Percentiles rank a stretch among this genome's conserved stretches.
Conservation (phyloP, 371 early-diverging fungal genomes). For the Mucor circinelloides region DNA sequence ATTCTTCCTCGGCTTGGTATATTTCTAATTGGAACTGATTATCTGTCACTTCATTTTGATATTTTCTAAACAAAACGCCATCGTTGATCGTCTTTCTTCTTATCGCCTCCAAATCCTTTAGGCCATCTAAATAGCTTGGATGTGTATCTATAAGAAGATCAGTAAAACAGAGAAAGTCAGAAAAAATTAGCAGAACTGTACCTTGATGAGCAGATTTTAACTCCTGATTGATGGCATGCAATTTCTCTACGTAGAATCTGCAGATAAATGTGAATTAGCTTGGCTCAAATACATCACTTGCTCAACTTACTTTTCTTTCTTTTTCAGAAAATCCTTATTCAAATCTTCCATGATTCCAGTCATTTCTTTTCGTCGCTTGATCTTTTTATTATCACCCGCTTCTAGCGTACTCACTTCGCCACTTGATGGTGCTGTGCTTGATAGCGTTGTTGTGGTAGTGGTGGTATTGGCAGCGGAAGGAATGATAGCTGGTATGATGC, state of each 20-base stretch:
- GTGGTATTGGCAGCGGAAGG: not conserved
- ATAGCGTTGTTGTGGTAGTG: not conserved
- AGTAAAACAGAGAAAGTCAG: not conserved
- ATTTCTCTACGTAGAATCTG: slow-evolving; percentile 38
- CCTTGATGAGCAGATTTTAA: slow-evolving; percentile 27
- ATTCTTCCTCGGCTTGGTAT: slow-evolving; percentile 60
- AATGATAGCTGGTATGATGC: not conserved
- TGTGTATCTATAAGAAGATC: slow-evolving; percentile 60
- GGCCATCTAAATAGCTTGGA: slow-evolving; percentile 64
- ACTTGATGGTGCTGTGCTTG: not conserved
- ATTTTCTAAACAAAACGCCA: slow-evolving; percentile 66
- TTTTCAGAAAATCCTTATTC: slow-evolving; percentile 45
- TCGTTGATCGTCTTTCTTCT: slow-evolving; percentile 58
- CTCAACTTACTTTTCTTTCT: slow-evolving; percentile 36
- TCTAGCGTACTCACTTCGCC: slow-evolving; percentile 1
- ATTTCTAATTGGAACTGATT: slow-evolving; percentile 62
- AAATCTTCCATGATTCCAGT: slow-evolving; percentile 37
- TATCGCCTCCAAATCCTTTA: slow-evolving; percentile 59
- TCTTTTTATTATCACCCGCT: slow-evolving; percentile 33
- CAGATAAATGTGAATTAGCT: not conserved
- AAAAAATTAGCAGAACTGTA: slow-evolving; percentile 7
- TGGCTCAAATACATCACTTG: not conserved
- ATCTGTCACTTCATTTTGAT: slow-evolving; percentile 71
- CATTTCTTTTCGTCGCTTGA: slow-evolving; percentile 43
- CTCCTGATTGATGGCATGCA: slow-evolving; percentile 31